phyloP scores from a whole-genome alignment of 2,329 filamentous ascomycete species.

The Verticillium isaacii region DNA sequence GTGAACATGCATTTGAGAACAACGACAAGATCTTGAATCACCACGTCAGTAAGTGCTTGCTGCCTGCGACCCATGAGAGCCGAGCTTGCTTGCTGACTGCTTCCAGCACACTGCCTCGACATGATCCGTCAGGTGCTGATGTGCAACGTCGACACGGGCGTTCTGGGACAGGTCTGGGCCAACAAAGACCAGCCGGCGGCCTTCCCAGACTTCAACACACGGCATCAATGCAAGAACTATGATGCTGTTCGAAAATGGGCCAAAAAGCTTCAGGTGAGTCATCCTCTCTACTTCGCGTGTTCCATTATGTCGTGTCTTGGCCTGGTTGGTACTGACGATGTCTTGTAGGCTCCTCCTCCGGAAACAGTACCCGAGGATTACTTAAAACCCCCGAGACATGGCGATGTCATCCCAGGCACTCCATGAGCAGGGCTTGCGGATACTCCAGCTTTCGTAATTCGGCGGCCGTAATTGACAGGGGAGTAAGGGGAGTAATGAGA shows the following conservation, averaged over 20 bases:
- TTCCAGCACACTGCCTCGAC: conserved; percentile 54
- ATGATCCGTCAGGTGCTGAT: conserved; percentile 58
- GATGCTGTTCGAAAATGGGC: conserved; percentile 50
- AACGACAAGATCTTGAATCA: conserved; percentile 46
- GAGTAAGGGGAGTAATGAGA: not conserved
- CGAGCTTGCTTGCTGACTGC: not conserved
- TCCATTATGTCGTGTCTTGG: not conserved
- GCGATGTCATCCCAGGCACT: conserved; percentile 7
- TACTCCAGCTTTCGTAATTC: too few relatives aligned
- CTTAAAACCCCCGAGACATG: conserved; percentile 9
- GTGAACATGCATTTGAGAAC: conserved; percentile 50
- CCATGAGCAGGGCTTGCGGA: not conserved
- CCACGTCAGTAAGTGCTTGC: conserved; percentile 47
- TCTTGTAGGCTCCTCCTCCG: conserved; percentile 11
- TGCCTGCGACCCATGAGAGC: not conserved
- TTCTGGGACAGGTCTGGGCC: conserved; percentile 59
- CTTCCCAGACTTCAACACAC: conserved; percentile 59
- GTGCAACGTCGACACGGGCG: conserved; percentile 56
- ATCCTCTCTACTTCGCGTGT: not conserved
- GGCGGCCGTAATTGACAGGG: too few relatives aligned
- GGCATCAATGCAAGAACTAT: conserved; percentile 54
- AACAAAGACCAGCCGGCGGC: conserved; percentile 36
- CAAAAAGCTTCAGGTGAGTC: conserved; percentile 39
- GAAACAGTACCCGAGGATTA: conserved; percentile 16
- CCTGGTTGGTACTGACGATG: not conserved